Percentiles rank a stretch among this genome's conserved stretches.
These are phyloP conservation scores for Leishmania major DNA, from an alignment of 208 protist species.

Conservation along the genomic window DNA sequence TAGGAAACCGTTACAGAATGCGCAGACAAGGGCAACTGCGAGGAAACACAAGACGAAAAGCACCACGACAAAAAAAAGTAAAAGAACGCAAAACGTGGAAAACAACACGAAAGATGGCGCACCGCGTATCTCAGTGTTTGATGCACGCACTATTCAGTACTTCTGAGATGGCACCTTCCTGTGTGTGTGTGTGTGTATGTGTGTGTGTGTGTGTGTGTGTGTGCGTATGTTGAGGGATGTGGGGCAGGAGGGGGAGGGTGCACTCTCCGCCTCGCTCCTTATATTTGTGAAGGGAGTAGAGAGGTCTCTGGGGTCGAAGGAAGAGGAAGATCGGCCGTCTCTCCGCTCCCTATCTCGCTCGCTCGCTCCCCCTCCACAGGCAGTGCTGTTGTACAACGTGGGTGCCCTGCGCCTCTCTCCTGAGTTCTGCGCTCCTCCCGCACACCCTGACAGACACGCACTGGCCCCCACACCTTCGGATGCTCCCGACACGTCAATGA, in stretches of 20 bases:
- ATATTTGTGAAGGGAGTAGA: neutral
- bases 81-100: neutral
- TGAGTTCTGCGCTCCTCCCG: neutral
- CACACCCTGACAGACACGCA: neutral
- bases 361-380: too few relatives aligned
- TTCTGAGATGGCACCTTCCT: neutral
- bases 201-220: neutral
- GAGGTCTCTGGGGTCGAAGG: neutral
- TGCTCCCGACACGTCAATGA: neutral
- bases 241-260: neutral
- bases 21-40: neutral
- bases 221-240: neutral
- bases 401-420: neutral
- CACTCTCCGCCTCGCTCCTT: neutral
- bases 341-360: neutral
- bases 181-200: neutral
- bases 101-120: neutral
- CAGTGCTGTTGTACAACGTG: neutral
- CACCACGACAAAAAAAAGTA: neutral
- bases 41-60: neutral
- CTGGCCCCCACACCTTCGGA: neutral
- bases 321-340: neutral
- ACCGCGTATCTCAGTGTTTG: neutral
- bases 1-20: neutral
- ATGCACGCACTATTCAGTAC: neutral